These are phyloP conservation scores for Pharnaceum exiguum DNA, from an alignment of 148 eudicot genomes.

Conservation along the genomic window DNA sequence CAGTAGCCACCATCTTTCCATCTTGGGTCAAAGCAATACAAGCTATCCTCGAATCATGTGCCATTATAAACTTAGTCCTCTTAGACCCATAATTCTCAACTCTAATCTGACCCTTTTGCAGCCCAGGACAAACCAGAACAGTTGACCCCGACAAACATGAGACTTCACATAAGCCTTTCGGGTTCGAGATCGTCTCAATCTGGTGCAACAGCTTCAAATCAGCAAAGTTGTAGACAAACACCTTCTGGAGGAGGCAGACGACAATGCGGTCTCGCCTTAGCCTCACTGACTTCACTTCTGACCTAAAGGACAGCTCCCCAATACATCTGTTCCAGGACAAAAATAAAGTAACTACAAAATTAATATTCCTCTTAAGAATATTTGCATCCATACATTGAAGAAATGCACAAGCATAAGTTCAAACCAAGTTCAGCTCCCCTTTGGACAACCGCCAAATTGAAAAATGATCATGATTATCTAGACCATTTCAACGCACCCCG, in stretches of 20 bases:
- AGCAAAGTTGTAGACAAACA: conserved; percentile 50
- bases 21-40: conserved; percentile 54
- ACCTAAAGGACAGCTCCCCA: conserved; percentile 53
- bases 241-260: conserved; percentile 38
- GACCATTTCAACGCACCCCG: no score
- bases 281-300: conserved; percentile 49
- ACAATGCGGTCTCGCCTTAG: conserved; percentile 57
- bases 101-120: conserved; percentile 72
- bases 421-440: no score
- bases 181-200: conserved; percentile 59
- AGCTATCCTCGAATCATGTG: conserved; percentile 62
- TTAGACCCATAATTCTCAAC: conserved; percentile 58
- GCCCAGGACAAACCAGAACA: conserved; percentile 62
- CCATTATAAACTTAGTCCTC: conserved; percentile 54
- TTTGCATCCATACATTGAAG: no score
- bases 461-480: no score
- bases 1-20: conserved; percentile 58
- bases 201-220: conserved; percentile 59
- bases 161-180: conserved; percentile 74
- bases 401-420: no score
- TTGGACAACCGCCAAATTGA: no score
- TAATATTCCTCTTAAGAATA: no score
- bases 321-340: no score
- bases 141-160: conserved; percentile 38
- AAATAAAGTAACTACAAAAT: no score